A percentile compares a stretch with the other conserved stretches of the same genome.
Evolutionary conservation across 768 basidiomycete species (phyloP).

Genomic region (Suillus variegatus): DNA sequence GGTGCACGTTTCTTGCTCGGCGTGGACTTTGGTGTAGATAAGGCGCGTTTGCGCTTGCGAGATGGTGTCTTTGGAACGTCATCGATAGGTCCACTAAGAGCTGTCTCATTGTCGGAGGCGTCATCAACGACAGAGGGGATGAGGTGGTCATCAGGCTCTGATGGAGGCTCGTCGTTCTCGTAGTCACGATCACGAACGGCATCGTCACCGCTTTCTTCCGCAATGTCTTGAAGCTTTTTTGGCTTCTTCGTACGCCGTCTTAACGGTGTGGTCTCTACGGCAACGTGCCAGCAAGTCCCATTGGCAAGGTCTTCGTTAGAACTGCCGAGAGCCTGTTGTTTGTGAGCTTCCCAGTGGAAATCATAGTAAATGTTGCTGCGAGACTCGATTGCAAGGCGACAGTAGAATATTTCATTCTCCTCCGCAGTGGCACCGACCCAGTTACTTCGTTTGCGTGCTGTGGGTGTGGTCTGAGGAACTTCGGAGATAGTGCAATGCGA

Average conservation of each 20-base stretch:
- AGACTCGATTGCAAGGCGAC: conserved; percentile 58
- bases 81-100: conserved; percentile 28
- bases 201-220: conserved; percentile 19
- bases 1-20: conserved; percentile 36
- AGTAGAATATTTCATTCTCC: conserved; percentile 47
- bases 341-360: conserved; percentile 59
- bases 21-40: conserved; percentile 30
- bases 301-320: conserved; percentile 29
- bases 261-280: conserved; percentile 19
- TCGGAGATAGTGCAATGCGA: conserved; percentile 51
- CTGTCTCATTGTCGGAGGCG: conserved; percentile 28
- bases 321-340: conserved; percentile 35
- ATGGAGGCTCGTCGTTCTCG: conserved; percentile 21
- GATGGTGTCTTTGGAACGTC: conserved; percentile 52
- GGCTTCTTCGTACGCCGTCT: conserved; percentile 12
- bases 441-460: conserved; percentile 20
- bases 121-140: conserved; percentile 15
- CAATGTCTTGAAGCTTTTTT: conserved; percentile 23
- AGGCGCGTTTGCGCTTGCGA: conserved; percentile 49
- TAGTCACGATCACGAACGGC: conserved; percentile 19
- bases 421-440: conserved; percentile 17
- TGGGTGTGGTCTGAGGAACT: conserved; percentile 12
- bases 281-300: conserved; percentile 52
- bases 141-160: conserved; percentile 24
- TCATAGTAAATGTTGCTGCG: conserved; percentile 62